Conservation (phyloP, 1,139 yeast genomes). For the Scheffersomyces parashehatae region DNA sequence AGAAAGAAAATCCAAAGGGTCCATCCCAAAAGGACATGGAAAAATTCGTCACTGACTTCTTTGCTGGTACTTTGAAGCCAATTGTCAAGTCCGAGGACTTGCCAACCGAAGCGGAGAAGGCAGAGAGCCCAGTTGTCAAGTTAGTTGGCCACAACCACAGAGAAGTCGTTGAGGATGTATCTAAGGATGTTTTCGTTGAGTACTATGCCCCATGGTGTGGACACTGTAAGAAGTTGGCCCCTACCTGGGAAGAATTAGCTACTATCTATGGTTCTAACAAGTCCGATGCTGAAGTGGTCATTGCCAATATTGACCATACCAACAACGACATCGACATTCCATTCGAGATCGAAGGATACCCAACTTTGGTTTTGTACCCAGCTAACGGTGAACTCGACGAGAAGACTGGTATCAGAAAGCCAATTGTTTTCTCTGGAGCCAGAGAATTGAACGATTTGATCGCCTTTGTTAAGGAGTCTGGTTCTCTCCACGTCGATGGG, state of each 20-base stretch:
- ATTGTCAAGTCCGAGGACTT: constrained; percentile 82
- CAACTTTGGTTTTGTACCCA: constrained; percentile 89
- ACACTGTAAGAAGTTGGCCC: constrained; percentile 95
- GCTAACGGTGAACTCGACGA: constrained; percentile 77
- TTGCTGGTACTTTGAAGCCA: constrained; percentile 67
- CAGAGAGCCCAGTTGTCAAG: constrained; percentile 70
- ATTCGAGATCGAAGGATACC: constrained; percentile 78
- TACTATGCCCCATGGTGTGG: constrained; percentile 99
- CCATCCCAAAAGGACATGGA: constrained; percentile 46
- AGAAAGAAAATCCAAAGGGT: constrained; percentile 41
- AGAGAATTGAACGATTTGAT: constrained; percentile 78
- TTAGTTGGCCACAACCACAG: constrained; percentile 87
- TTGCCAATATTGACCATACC: constrained; percentile 91
- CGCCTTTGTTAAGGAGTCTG: constrained; percentile 66
- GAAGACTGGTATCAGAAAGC: constrained; percentile 53
- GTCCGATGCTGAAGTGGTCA: constrained; percentile 53
- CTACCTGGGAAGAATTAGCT: constrained; percentile 86
- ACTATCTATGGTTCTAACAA: constrained; percentile 56
- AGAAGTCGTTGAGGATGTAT: constrained; percentile 61
- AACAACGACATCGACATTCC: constrained; percentile 79
- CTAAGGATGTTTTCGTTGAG: constrained; percentile 87
- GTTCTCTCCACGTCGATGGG: constrained; percentile 61
- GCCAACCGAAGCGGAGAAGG: constrained; percentile 67
- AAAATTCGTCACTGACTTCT: constrained; percentile 63
- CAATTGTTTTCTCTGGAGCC: constrained; percentile 66